These are phyloP conservation scores for Colletotrichum gloeosporioides DNA, from an alignment of 2,329 filamentous ascomycete species.

Conservation along the genomic window DNA sequence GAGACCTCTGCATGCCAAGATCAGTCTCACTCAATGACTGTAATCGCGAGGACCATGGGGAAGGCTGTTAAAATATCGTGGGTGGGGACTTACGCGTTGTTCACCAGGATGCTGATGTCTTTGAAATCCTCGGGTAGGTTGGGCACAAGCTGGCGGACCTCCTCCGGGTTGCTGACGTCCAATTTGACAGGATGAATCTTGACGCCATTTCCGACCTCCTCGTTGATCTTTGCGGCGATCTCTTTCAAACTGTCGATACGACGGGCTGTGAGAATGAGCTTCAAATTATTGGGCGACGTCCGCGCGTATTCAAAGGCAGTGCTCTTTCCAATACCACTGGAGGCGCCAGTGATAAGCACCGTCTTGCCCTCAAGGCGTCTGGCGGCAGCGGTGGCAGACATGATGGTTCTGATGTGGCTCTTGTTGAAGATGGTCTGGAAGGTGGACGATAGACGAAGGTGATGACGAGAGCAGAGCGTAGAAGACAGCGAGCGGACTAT, in stretches of 20 bases:
- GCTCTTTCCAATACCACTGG: slow-evolving; percentile 85
- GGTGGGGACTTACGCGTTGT: slow-evolving; percentile 78
- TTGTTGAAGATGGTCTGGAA: background rate
- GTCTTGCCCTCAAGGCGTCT: slow-evolving; percentile 94
- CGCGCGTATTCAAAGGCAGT: slow-evolving; percentile 93
- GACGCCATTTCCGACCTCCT: slow-evolving; percentile 79
- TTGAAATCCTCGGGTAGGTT: slow-evolving; percentile 81
- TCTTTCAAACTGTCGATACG: slow-evolving; percentile 79
- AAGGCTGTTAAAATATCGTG: background rate
- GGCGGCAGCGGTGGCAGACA: slow-evolving; percentile 68
- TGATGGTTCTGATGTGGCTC: slow-evolving; percentile 33
- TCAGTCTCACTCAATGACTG: slow-evolving; percentile 12
- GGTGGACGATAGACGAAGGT: background rate
- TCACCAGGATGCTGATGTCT: slow-evolving; percentile 87
- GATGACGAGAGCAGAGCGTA: background rate
- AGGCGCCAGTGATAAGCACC: slow-evolving; percentile 88
- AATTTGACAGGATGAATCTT: slow-evolving; percentile 83
- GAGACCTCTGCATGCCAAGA: slow-evolving; percentile 65
- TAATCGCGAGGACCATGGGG: background rate
- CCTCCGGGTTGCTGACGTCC: slow-evolving; percentile 82
- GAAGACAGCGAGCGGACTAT: background rate
- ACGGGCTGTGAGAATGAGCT: slow-evolving; percentile 87
- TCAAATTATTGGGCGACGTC: slow-evolving; percentile 79
- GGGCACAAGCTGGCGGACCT: slow-evolving; percentile 75
- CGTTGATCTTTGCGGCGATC: slow-evolving; percentile 76